Evolutionary conservation across 2,329 filamentous ascomycete genomes (phyloP), one percentile per base, ranked within the genome.

Genomic region (Monosporascus sp.): DNA sequence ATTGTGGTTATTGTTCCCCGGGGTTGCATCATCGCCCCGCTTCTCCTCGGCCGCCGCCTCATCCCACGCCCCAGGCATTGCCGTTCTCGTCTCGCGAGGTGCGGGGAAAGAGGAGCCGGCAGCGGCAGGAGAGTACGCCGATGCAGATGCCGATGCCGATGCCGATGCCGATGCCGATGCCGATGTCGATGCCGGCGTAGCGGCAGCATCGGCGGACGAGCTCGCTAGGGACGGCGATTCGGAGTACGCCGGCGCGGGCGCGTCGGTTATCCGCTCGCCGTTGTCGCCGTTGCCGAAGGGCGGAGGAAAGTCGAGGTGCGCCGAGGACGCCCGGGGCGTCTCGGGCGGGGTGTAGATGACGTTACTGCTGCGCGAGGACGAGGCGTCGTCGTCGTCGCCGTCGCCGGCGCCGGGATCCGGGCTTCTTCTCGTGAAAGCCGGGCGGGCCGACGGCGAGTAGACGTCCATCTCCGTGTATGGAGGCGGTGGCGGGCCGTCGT

Each of bases 391-490:
- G 49, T 59, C 59, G 19, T 52, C 49, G 38, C 52, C 59, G 46
- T 54, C 65, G 58, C 58, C 59, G 51, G 59, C 52, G 60, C 62
- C 50, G 59, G 59, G 61, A 24, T 19, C 38, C 19, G 19, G 17
- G 17, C 6, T 40, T 40, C 17, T 40, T 40, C 16, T 7, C 37
- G 5, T n/a, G 6, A 20, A 11, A 11, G 19, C 40, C 50, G 64
- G 65, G 50, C 58, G 61, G 31, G 70, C 70, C 3, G 76, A 68
- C 49, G 63, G 71, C 16, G 78, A 81, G 68, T 76, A 80, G 38
- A 80, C 74, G 63, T 84, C 81, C 17, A 78, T 82, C 65, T 82
- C 80, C 40, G 76, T 76, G 60, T 84, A 84, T 6, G 82, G 81
- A 5, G 80, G 80, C 43, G 80, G 81, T 20, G 80, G 78, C 7